Base-by-base conservation (phyloP, 2,329 filamentous ascomycete species). In the Exophiala dermatitidis region DNA sequence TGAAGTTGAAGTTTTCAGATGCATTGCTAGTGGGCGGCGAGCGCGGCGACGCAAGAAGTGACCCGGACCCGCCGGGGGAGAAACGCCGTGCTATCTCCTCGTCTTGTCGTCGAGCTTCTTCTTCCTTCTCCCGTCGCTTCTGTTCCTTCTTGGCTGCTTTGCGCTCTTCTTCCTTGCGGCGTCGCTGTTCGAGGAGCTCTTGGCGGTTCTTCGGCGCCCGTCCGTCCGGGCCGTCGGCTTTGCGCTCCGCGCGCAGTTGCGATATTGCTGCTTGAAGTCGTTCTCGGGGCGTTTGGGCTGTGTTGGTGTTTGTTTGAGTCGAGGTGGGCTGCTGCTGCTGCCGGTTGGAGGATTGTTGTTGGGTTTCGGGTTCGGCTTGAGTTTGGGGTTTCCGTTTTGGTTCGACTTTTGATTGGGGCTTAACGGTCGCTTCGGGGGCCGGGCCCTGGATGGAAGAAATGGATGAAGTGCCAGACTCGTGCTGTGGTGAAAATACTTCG, bases 131-230 rank as follows among this genome's bases (percentile, higher is more conserved):
- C 63, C 87, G 79, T 60, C 80, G 76, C 42, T 90, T 82, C 54
- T 90, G 74, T 65, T 91, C 87, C 71, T 95, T 93, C 75, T 95
- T 97, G 65, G 91, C 86, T 26, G 83, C 84, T 68, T 90, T 91
- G 58, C 89, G 83, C 68, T 90, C 83, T 55, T 88, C 85, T 68
- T 95, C 87, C 73, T 95, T 96, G 66, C 84, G 83, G 59, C 93
- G 82, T 40, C 93, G 82, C 42, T 88, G 81, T 70, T 97, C 93
- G 63, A 98, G 89, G 8, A 98, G 79, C 67, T 97, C 90, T 71
- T 95, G 86, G 57, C 93, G 82, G 56, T 88, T 95, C 59, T 86
- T 83, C 53, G 91, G 88, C 10, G 86, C 84, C 64, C 86, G 85
- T 56, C 89, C 89, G 63, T 94, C 84, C 0, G 84, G 78, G 4